Evolutionary conservation across 1,284 basidiomycete genomes (phyloP).

Genomic region (Cutaneotrichosporon curvatum): DNA sequence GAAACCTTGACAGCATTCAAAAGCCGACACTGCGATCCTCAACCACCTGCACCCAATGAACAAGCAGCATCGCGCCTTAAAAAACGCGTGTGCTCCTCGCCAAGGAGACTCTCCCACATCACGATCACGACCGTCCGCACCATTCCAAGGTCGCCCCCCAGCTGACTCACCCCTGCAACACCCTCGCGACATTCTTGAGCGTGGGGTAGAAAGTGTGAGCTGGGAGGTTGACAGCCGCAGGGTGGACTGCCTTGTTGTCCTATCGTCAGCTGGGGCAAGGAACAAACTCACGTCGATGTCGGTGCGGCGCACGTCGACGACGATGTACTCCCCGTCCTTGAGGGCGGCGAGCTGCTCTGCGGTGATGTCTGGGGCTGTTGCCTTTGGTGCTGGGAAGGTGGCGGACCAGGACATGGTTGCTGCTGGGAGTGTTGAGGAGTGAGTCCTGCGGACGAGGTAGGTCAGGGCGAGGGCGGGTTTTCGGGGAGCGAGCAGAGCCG

Average conservation of each 20-base stretch:
- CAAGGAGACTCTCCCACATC: too few relatives aligned
- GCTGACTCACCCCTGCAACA: slow-evolving; percentile 20
- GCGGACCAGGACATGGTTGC: slow-evolving; percentile 17
- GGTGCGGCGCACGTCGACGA: slow-evolving; percentile 28
- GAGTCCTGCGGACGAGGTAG: too few relatives aligned
- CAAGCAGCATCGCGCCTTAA: too few relatives aligned
- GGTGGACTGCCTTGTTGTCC: slow-evolving; percentile 20
- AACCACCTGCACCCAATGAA: too few relatives aligned
- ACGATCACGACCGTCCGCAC: too few relatives aligned
- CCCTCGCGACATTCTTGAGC: slow-evolving; percentile 14
- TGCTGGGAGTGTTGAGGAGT: background rate
- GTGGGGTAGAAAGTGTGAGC: slow-evolving; percentile 34
- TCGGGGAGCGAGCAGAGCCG: too few relatives aligned
- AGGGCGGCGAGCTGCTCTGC: slow-evolving; percentile 18
- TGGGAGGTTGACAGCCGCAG: slow-evolving; percentile 32
- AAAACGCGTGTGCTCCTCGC: too few relatives aligned
- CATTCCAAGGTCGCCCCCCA: background rate
- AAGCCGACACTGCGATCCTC: too few relatives aligned
- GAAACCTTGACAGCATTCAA: too few relatives aligned
- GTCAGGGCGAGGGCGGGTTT: too few relatives aligned
- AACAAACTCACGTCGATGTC: slow-evolving; percentile 13
- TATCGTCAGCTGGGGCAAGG: slow-evolving; percentile 2
- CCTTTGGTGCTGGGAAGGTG: slow-evolving; percentile 15
- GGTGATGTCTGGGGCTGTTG: slow-evolving; percentile 11
- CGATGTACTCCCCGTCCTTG: slow-evolving; percentile 20